These are phyloP conservation scores for Beauveria asiatica DNA, from an alignment of 2,329 filamentous ascomycete genomes.

Conservation along the genomic window DNA sequence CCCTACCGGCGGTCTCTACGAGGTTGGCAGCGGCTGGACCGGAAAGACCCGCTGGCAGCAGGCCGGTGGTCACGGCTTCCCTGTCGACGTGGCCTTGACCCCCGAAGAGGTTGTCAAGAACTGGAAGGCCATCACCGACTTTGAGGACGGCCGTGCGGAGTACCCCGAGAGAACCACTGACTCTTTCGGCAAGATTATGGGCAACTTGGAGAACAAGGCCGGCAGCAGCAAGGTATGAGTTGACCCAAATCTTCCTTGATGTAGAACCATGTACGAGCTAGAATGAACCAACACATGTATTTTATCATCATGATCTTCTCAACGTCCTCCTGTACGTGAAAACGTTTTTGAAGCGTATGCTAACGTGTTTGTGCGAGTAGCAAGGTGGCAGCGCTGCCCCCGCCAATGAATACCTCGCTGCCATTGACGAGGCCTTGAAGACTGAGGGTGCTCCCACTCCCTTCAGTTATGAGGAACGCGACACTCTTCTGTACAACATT, in stretches of 20 bases:
- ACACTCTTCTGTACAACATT: slow-evolving; percentile 92
- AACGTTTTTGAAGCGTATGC: slow-evolving; percentile 3
- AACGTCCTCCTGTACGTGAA: background rate
- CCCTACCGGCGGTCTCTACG: slow-evolving; percentile 80
- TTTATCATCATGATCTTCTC: background rate
- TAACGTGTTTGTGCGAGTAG: slow-evolving; percentile 20
- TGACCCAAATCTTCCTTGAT: slow-evolving; percentile 15
- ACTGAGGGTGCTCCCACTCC: slow-evolving; percentile 62
- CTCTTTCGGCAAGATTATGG: slow-evolving; percentile 66
- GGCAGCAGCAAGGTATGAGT: slow-evolving; percentile 51
- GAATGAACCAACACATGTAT: slow-evolving; percentile 12
- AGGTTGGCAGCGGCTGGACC: slow-evolving; percentile 91
- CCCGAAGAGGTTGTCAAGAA: slow-evolving; percentile 73
- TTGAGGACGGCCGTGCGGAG: slow-evolving; percentile 80
- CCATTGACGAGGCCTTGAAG: slow-evolving; percentile 69
- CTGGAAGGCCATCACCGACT: slow-evolving; percentile 75
- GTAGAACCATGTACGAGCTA: slow-evolving; percentile 12
- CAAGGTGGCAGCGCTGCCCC: slow-evolving; percentile 14
- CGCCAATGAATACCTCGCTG: slow-evolving; percentile 58
- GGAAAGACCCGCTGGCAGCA: slow-evolving; percentile 93
- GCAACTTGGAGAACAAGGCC: slow-evolving; percentile 73
- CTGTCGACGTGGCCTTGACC: slow-evolving; percentile 70
- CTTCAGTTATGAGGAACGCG: slow-evolving; percentile 77
- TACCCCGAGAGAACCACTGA: slow-evolving; percentile 73
- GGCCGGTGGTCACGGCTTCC: slow-evolving; percentile 82